phyloP scores from a whole-genome alignment of 768 basidiomycete genomes.

The Epithele typhae region DNA sequence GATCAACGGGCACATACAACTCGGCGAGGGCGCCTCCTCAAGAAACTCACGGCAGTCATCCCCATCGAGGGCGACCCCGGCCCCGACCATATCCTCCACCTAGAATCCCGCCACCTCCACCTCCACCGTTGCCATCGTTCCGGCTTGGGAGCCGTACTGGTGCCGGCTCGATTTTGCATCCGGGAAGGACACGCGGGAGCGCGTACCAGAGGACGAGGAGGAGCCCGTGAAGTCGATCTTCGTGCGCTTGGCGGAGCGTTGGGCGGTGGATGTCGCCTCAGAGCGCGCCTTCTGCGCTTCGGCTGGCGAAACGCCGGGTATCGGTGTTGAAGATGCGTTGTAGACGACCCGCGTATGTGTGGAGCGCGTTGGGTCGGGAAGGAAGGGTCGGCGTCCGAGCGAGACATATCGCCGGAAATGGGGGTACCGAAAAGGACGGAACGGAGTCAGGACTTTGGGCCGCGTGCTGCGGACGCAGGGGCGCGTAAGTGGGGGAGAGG shows the following conservation, averaged over 20 bases:
- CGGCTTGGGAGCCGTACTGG: background rate
- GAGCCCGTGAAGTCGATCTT: slow-evolving; percentile 40
- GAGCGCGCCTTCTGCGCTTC: slow-evolving; percentile 36
- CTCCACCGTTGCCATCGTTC: background rate
- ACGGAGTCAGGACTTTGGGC: background rate
- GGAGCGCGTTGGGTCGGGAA: background rate
- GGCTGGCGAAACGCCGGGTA: slow-evolving; percentile 22
- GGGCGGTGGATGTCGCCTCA: slow-evolving; percentile 37
- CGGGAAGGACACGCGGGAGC: background rate
- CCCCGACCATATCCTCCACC: slow-evolving; percentile 11
- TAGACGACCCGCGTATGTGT: background rate
- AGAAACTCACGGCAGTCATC: slow-evolving; percentile 4
- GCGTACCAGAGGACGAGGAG: background rate
- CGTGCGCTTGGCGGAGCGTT: slow-evolving; percentile 34
- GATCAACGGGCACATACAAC: too few relatives aligned
- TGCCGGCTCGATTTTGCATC: background rate
- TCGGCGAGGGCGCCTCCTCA: too few relatives aligned
- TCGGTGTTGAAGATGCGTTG: too few relatives aligned
- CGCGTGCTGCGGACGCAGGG: background rate
- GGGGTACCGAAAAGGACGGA: too few relatives aligned
- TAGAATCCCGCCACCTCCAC: slow-evolving; percentile 6
- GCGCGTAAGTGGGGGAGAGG: background rate
- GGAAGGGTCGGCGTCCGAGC: too few relatives aligned
- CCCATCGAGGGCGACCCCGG: slow-evolving; percentile 10
- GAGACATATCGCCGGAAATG: too few relatives aligned